phyloP scores from a whole-genome alignment of 2,329 filamentous ascomycete genomes.

The Diatrype stigma region DNA sequence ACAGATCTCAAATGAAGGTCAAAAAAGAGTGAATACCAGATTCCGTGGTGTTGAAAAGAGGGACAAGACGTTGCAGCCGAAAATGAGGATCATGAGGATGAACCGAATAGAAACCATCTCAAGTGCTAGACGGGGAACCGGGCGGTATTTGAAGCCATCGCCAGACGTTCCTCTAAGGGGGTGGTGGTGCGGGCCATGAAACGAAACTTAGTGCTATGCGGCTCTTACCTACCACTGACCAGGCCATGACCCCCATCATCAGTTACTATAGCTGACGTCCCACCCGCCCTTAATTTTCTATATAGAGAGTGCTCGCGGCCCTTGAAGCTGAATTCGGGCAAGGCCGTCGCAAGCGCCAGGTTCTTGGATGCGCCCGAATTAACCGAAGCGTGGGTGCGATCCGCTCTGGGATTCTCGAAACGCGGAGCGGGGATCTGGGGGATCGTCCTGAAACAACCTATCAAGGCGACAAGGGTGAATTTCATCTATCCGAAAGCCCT shows the following conservation, averaged over 20 bases:
- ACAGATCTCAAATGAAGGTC: not conserved
- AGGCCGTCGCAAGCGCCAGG: not conserved
- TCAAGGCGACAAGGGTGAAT: not conserved
- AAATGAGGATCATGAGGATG: not conserved
- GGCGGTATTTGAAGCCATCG: not conserved
- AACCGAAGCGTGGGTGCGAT: not conserved
- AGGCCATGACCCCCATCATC: not conserved
- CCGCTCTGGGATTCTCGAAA: not conserved
- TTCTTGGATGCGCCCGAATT: not conserved
- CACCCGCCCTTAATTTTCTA: not conserved
- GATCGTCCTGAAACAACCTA: not conserved
- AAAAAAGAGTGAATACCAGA: not conserved
- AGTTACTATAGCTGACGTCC: not conserved
- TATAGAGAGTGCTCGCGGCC: not conserved
- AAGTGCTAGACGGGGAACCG: not conserved
- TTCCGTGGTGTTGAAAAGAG: not conserved
- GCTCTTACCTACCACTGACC: not conserved
- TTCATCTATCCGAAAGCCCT: not conserved
- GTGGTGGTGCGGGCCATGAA: not conserved
- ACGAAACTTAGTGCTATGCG: not conserved
- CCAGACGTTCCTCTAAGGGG: not conserved
- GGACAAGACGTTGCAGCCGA: not conserved
- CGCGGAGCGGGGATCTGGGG: not conserved
- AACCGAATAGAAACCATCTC: not conserved
- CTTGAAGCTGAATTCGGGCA: not conserved